Conservation (phyloP, 176 grass and related monocot species). For the Alopecurus myosuroides region DNA sequence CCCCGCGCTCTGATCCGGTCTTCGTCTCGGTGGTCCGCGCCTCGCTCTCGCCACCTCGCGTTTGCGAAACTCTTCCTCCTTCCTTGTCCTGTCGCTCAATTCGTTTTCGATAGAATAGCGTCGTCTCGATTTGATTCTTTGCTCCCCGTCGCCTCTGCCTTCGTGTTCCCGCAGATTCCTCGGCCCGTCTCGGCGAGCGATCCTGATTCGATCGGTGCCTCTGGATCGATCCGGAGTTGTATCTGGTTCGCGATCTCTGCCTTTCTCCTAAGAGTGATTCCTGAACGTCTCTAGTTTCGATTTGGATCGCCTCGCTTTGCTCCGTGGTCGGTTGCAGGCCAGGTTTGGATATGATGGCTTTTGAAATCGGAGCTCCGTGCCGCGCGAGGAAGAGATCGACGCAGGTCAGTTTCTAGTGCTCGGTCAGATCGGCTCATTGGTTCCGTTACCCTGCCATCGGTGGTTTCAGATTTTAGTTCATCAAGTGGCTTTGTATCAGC, state of each 20-base stretch:
- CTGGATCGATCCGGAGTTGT: background rate
- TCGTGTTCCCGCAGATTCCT: conserved; percentile 10
- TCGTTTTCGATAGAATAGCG: background rate
- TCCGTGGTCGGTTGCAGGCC: conserved; percentile 6
- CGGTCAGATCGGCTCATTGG: background rate
- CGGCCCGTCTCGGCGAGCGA: background rate
- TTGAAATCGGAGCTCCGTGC: background rate
- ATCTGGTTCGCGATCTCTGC: background rate
- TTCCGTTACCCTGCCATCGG: background rate
- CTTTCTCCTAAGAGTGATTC: no score
- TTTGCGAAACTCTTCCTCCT: background rate
- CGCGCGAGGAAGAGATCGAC: background rate
- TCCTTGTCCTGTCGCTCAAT: background rate
- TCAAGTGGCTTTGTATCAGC: no score
- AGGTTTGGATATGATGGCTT: background rate
- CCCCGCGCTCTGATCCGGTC: background rate
- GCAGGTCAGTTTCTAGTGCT: conserved; percentile 25
- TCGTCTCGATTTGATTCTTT: background rate
- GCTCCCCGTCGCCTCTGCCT: background rate
- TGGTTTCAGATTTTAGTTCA: conserved; percentile 31
- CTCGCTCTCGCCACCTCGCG: no score
- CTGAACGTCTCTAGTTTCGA: no score
- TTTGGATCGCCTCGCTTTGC: background rate
- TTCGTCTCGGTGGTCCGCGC: background rate
- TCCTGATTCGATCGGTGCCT: background rate